Evolutionary conservation across 345 rosid species (phyloP).

Genomic region (Cardamine chenopodiifolia): DNA sequence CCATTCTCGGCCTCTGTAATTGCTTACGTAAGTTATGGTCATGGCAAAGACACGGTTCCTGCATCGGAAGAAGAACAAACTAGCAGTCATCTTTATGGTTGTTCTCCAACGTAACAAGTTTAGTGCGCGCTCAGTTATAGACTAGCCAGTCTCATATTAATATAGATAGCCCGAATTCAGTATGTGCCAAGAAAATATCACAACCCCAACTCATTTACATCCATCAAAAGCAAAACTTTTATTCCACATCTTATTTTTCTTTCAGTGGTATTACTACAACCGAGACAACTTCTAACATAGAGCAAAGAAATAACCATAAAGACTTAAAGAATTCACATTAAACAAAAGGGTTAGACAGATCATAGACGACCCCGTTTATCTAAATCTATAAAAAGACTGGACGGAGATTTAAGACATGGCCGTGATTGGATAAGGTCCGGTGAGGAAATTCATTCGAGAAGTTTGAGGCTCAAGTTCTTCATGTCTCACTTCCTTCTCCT

Average conservation of each 20-base stretch:
- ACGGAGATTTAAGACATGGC: conserved; percentile 56
- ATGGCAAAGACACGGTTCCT: conserved; percentile 8
- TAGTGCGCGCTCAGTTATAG: conserved; percentile 5
- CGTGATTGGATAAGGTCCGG: conserved; percentile 52
- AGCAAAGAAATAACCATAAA: conserved; percentile 1
- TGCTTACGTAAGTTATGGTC: background rate
- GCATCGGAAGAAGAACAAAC: conserved; percentile 5
- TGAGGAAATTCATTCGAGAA: conserved; percentile 40
- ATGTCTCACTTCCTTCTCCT: conserved; percentile 34
- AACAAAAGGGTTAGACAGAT: conserved; percentile 35
- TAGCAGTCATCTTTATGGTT: conserved; percentile 12
- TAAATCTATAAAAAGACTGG: conserved; percentile 42
- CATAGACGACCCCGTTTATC: conserved; percentile 32
- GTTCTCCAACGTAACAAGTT: background rate
- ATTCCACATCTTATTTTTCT: conserved; percentile 43
- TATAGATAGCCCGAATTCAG: background rate
- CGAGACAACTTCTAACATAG: conserved; percentile 13
- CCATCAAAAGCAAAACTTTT: conserved; percentile 31
- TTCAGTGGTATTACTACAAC: conserved; percentile 44
- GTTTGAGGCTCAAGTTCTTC: conserved; percentile 27
- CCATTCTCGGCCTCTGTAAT: conserved; percentile 3
- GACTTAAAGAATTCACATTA: conserved; percentile 19
- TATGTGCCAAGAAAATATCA: background rate
- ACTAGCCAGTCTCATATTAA: background rate
- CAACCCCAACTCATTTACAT: background rate